Evolutionary conservation across 139 green algal species (phyloP), one percentile per base, ranked within the genome.

Genomic region (Auxenochlorella protothecoides): DNA sequence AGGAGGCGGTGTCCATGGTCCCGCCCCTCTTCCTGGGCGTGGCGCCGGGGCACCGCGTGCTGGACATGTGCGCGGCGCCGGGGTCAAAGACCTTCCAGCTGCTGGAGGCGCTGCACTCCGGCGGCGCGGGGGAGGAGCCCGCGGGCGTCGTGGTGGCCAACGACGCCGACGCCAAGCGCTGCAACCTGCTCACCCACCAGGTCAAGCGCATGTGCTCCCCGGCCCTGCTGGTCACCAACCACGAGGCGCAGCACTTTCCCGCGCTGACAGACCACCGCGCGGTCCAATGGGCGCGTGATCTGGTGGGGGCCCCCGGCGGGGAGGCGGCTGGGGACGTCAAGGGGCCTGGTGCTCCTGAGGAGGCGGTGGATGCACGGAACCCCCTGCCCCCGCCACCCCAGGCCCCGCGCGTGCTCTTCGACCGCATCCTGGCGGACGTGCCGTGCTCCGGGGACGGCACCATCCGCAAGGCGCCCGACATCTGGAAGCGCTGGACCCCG

Each of bases 1-100:
- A 99, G 86, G 95, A 99, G 82, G 92, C 91, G 4, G 95, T 98
- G 74, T 97, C 90, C 70, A 99, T 99, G 95, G 89, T 99, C 65
- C 95, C 95, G 7, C 92, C 95, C 0, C 81, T 99, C 51, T 91
- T 99, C 66, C 82, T 99, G 74, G 93, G 97, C 61, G 91, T 98
- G 70, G 81, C 94, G 76, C 90, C 95, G 6, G 77, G 95, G 55
- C 92, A 99, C 85, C 82, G 89, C 78, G 91, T 99, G 59, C 87
- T 99, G 60, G 95, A 99, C 84, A 96, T 96, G 85, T 99, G 95
- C 75, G 95, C 95, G 5, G 92, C 95, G 6, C 95, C 95, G 5
- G 95, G 95, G 7, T 96, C 88, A 68, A 99, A 99, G 83, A 99
- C 95, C 14, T 92, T 92, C 67, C 92, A 97, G 85, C 81, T 97